Percentiles rank a stretch among this genome's conserved stretches.
These are phyloP conservation scores for Sclerotinia borealis DNA, from an alignment of 2,329 filamentous ascomycete genomes.

Conservation along the genomic window DNA sequence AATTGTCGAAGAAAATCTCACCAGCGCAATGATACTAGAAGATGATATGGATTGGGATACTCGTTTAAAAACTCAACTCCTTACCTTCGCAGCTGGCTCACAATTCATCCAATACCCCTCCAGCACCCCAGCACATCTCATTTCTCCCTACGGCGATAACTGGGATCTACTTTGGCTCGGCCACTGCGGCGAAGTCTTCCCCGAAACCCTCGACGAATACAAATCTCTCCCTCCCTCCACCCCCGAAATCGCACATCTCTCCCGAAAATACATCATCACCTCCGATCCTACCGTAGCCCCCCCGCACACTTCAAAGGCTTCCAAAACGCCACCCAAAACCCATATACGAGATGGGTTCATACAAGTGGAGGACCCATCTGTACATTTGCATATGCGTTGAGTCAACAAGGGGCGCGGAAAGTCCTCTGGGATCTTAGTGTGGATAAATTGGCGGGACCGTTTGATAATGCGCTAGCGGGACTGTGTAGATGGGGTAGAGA, in stretches of 20 bases:
- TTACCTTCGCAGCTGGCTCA: slow-evolving; percentile 23
- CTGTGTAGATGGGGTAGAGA: slow-evolving; percentile 2
- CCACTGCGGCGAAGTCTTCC: slow-evolving; percentile 33
- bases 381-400: slow-evolving; percentile 34
- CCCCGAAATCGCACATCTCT: slow-evolving; percentile 5
- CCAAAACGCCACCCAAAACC: neutral
- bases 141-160: slow-evolving; percentile 30
- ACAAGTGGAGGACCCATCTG: slow-evolving; percentile 30
- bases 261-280: slow-evolving; percentile 22
- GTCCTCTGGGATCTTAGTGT: slow-evolving; percentile 54
- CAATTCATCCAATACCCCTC: slow-evolving; percentile 10
- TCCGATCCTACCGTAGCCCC: slow-evolving; percentile 28
- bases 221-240: neutral
- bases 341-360: slow-evolving; percentile 28
- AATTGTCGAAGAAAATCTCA: slow-evolving; percentile 32
- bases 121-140: neutral
- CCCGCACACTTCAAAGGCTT: slow-evolving; percentile 14
- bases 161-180: slow-evolving; percentile 37
- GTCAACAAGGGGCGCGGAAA: slow-evolving; percentile 39
- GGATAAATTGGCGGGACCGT: slow-evolving; percentile 29
- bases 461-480: slow-evolving; percentile 33
- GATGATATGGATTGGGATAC: slow-evolving; percentile 43
- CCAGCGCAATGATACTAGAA: slow-evolving; percentile 38
- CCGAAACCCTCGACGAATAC: slow-evolving; percentile 7
- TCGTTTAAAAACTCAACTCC: slow-evolving; percentile 31